Evolutionary conservation across 2,329 filamentous ascomycete species (phyloP), one percentile per base, ranked within the genome.

Genomic region (Pyrenochaeta sp.): DNA sequence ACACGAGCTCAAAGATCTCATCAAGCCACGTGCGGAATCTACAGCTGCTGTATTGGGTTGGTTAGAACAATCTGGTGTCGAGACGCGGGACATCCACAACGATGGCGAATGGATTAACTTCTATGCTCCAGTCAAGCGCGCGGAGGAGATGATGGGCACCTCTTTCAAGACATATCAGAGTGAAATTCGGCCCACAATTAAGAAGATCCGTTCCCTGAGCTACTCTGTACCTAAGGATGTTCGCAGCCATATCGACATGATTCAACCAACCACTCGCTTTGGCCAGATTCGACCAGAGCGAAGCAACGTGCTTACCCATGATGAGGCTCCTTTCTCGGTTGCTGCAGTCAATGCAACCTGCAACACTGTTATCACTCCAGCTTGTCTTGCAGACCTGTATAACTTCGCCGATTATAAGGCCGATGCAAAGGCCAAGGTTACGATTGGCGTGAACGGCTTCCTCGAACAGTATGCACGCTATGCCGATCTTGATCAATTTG

Each of bases 261-360:
- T 90, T 43, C 85, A 89, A 69, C 87, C 87, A 1, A 89, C 87
- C 0, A 89, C 85, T 3, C 79, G 83, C 33, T 90, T 89, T 53
- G 83, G 83, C 15, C 76, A 81, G 49, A 77, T 83, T 18, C 71
- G 69, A 27, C 61, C 80, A 2, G 79, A 83, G 51, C 67, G 62
- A 39, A 77, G 69, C 21, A 72, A 72, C 6, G 67, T 77, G 11
- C 51, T 72, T 17, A 66, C 69, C 29, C 59, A 72, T 37, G 63
- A 72, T 44, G 56, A 56, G 2, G 57, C 62, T 7, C 59, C 60
- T 7, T 56, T 70, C 15, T 60, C 56, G 2, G 47, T 49, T 31
- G 58, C 61, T 30, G 65, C 64, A n/a, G 58, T 67, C 17, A 73
- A 75, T 11, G 67, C 73, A 5, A 71, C 66, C 35, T 83, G 81